Evolutionary conservation across 2,329 filamentous ascomycete genomes (phyloP).

Genomic region (Diplodia sapinea): DNA sequence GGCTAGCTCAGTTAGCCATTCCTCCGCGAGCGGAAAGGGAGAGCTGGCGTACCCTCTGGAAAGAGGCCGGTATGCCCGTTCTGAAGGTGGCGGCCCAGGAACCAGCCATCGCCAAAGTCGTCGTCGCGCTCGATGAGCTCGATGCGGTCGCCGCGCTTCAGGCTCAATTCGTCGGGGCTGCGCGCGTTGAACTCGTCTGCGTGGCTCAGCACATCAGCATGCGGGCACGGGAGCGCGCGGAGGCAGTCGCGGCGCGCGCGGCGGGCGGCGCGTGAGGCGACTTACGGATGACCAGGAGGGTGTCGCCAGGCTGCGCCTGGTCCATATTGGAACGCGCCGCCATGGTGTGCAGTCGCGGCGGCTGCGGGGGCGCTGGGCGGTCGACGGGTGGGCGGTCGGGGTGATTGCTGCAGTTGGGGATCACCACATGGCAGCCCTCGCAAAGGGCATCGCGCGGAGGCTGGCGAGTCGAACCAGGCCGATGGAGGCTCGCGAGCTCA

Average conservation of each 20-base stretch:
- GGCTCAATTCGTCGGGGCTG: constrained; percentile 88
- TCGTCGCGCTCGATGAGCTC: constrained; percentile 85
- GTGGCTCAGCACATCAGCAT: constrained; percentile 30
- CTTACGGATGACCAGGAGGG: constrained; percentile 75
- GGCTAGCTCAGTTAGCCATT: constrained; percentile 50
- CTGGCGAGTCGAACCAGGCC: constrained; percentile 13
- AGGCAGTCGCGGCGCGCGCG: not conserved
- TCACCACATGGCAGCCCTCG: constrained; percentile 26
- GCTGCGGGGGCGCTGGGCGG: constrained; percentile 22
- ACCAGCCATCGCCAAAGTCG: constrained; percentile 89
- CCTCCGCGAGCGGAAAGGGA: constrained; percentile 14
- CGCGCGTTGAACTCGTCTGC: constrained; percentile 90
- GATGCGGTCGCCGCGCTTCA: constrained; percentile 83
- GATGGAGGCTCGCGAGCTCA: constrained; percentile 16
- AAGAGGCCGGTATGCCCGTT: constrained; percentile 80
- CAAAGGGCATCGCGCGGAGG: constrained; percentile 22
- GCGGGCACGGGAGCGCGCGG: not conserved
- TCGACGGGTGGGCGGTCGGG: not conserved
- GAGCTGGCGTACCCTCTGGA: constrained; percentile 70
- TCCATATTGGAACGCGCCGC: constrained; percentile 54
- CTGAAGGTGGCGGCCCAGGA: constrained; percentile 73
- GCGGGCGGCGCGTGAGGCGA: constrained; percentile 36
- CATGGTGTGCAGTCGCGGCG: constrained; percentile 35
- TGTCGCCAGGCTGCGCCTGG: constrained; percentile 67
- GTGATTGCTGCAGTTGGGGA: not conserved